Conservation (phyloP, 2,329 filamentous ascomycete species). For the Exophiala sp. region DNA sequence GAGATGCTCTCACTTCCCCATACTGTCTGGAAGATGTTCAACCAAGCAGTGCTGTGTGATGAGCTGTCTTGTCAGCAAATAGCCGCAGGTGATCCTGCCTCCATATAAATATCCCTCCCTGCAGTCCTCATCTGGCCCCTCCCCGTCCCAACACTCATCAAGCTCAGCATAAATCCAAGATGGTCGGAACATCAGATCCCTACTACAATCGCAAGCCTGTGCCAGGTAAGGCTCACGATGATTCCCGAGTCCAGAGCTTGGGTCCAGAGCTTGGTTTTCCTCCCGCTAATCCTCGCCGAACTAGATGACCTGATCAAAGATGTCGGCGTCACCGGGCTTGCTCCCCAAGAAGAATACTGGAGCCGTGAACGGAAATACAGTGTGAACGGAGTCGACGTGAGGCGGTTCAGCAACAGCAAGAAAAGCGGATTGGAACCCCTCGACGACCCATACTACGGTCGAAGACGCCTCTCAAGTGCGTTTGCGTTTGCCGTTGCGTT, state of each 20-base stretch:
- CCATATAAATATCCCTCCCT: constrained; percentile 1
- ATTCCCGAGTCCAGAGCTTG: no score
- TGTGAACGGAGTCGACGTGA: constrained; percentile 24
- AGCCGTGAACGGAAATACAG: constrained; percentile 27
- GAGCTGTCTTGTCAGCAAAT: no score
- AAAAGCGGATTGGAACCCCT: constrained; percentile 22
- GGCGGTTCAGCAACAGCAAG: constrained; percentile 25
- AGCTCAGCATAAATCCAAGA: no score
- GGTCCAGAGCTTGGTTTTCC: no score
- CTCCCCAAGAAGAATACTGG: constrained; percentile 24
- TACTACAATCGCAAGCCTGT: constrained; percentile 28
- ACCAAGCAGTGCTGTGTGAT: no score
- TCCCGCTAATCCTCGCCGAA: background rate
- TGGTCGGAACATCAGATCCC: constrained; percentile 24
- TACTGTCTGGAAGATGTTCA: no score
- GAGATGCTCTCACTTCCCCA: background rate
- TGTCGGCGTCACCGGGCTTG: constrained; percentile 24
- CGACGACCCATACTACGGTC: constrained; percentile 26
- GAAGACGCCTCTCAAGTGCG: constrained; percentile 25
- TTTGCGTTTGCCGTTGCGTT: no score
- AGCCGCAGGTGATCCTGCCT: no score
- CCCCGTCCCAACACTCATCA: no score
- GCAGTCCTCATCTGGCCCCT: background rate
- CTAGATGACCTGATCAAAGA: constrained; percentile 26
- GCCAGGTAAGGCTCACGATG: constrained; percentile 20